Evolutionary conservation across 2,329 filamentous ascomycete genomes (phyloP).

Genomic region (Fusarium chlamydosporum): DNA sequence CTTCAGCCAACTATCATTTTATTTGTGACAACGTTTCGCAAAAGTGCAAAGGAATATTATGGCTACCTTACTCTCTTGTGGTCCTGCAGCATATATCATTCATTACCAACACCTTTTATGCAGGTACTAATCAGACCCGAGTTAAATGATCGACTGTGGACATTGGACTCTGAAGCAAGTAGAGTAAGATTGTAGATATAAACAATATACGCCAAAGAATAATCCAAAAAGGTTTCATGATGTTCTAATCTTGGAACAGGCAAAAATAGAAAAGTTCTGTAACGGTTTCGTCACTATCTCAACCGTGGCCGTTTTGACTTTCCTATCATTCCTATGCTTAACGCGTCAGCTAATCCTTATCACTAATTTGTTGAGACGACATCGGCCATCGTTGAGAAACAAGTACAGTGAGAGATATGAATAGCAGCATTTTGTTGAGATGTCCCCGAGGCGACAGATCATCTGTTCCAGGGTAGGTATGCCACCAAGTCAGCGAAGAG

Average conservation of each 20-base stretch:
- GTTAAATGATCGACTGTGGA: no score
- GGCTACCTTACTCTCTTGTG: no score
- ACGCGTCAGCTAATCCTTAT: background rate
- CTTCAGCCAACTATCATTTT: background rate
- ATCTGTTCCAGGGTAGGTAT: background rate
- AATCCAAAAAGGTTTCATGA: no score
- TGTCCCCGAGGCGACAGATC: slow-evolving; percentile 6
- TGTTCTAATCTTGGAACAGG: background rate
- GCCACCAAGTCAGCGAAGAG: background rate
- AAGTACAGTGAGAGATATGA: background rate
- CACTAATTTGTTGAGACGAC: slow-evolving; percentile 14
- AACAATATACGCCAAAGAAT: no score
- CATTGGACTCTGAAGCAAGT: no score
- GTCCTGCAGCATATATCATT: no score
- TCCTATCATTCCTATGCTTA: background rate
- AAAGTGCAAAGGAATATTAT: background rate
- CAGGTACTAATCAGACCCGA: no score
- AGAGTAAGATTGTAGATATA: no score
- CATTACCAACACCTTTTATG: no score
- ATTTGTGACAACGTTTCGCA: background rate
- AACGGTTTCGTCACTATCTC: background rate
- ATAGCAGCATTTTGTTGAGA: slow-evolving; percentile 24
- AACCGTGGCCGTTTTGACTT: background rate
- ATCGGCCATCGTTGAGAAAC: slow-evolving; percentile 14
- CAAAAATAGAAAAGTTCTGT: background rate